phyloP scores from a whole-genome alignment of 768 basidiomycete genomes.

The Russula foetens region DNA sequence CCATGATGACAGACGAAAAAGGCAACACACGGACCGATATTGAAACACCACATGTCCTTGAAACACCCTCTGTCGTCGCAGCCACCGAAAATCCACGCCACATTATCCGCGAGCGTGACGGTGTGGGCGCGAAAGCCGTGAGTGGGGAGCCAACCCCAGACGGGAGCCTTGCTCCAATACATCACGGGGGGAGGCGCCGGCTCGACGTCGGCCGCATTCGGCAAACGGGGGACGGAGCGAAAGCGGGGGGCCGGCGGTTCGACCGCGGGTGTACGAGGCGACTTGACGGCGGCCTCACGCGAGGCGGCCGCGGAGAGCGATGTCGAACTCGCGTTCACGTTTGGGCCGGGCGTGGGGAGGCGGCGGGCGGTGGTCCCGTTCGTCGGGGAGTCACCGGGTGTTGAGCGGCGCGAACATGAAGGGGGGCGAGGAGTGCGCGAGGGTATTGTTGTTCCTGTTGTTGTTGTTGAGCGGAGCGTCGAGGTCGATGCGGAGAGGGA shows the following conservation, averaged over 20 bases:
- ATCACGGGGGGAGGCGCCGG: conserved; percentile 64
- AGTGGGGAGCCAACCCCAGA: conserved; percentile 60
- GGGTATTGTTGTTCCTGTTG: too few species aligned
- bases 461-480: neutral
- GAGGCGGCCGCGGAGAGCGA: conserved; percentile 19
- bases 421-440: conserved; percentile 4
- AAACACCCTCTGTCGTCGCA: conserved; percentile 74
- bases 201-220: conserved; percentile 50
- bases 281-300: conserved; percentile 19
- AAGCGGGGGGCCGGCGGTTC: conserved; percentile 27
- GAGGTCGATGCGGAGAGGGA: conserved; percentile 8
- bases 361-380: conserved; percentile 6
- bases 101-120: conserved; percentile 72
- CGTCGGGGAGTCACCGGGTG: conserved; percentile 6
- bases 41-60: conserved; percentile 76
- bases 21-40: conserved; percentile 48
- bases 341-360: conserved; percentile 8
- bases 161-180: conserved; percentile 83
- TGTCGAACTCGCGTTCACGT: conserved; percentile 12
- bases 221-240: conserved; percentile 49
- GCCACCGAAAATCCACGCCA: conserved; percentile 85
- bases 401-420: conserved; percentile 6
- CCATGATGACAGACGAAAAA: too few species aligned
- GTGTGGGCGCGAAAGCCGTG: conserved; percentile 74
- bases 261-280: neutral